Evolutionary conservation across 2,329 filamentous ascomycete genomes (phyloP).

Genomic region (Podosphaera aphanis): DNA sequence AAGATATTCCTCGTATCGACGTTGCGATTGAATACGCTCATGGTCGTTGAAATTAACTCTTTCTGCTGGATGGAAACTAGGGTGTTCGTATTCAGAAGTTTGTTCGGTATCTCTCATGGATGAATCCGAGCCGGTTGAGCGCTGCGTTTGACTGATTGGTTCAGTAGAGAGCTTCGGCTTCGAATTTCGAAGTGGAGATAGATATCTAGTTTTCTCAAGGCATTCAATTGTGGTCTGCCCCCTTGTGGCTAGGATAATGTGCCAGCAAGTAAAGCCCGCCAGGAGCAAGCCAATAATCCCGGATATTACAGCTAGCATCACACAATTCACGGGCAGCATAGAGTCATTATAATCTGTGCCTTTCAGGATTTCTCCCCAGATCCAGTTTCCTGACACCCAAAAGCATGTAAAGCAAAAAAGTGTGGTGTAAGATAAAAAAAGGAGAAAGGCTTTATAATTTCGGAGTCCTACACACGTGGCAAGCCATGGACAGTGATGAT

Average conservation of each 20-base stretch:
- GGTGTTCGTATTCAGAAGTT: slow-evolving; percentile 2
- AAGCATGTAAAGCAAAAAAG: slow-evolving; percentile 70
- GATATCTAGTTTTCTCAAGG: slow-evolving; percentile 83
- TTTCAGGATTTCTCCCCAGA: slow-evolving; percentile 59
- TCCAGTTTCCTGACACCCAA: slow-evolving; percentile 53
- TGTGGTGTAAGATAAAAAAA: slow-evolving; percentile 77
- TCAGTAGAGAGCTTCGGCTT: slow-evolving; percentile 38
- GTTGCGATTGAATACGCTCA: slow-evolving; percentile 39
- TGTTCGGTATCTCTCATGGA: slow-evolving; percentile 20
- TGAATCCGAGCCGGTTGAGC: slow-evolving; percentile 27
- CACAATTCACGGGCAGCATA: slow-evolving; percentile 71
- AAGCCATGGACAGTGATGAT: slow-evolving; percentile 96
- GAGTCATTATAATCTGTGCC: slow-evolving; percentile 49
- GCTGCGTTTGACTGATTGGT: slow-evolving; percentile 35
- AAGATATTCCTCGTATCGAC: slow-evolving; percentile 58
- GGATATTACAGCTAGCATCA: slow-evolving; percentile 63
- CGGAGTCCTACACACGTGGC: slow-evolving; percentile 81
- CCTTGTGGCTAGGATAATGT: slow-evolving; percentile 54
- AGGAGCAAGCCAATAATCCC: slow-evolving; percentile 84
- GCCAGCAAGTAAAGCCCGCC: slow-evolving; percentile 75
- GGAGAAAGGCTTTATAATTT: slow-evolving; percentile 87
- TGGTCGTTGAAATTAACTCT: slow-evolving; percentile 22
- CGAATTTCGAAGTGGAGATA: slow-evolving; percentile 51
- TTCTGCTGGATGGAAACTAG: background rate
- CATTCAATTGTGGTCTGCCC: slow-evolving; percentile 92